Evolutionary conservation across 129 eudicot species (phyloP).

Genomic region (Saussurea involucrata): DNA sequence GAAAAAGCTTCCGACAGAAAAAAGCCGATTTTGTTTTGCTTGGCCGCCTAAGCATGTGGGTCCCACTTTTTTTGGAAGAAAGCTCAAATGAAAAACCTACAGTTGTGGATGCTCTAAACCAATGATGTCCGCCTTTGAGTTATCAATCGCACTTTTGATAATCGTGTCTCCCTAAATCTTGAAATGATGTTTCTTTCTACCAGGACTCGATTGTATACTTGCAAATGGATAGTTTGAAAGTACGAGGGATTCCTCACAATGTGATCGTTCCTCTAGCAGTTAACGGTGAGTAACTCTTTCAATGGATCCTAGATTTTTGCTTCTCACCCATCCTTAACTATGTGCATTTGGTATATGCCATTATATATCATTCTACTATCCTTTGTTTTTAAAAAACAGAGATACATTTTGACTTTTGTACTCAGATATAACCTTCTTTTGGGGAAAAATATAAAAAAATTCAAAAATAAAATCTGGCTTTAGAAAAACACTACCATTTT

Average conservation of each 20-base stretch:
- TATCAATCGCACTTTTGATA: background rate
- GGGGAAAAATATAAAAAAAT: background rate
- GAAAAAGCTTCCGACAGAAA: background rate
- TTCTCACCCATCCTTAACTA: background rate
- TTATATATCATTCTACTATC: background rate
- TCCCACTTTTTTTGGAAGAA: background rate
- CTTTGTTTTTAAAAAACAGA: background rate
- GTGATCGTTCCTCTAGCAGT: conserved; percentile 83
- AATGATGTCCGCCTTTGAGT: background rate
- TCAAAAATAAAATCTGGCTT: background rate
- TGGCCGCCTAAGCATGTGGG: background rate
- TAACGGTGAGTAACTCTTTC: conserved; percentile 64
- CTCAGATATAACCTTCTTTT: background rate
- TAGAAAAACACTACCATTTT: background rate
- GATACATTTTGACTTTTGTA: background rate
- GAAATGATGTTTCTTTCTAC: conserved; percentile 22
- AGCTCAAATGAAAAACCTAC: background rate
- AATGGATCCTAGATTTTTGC: background rate
- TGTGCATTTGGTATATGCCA: background rate
- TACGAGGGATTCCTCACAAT: conserved; percentile 69
- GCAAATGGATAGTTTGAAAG: conserved; percentile 73
- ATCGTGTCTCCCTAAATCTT: background rate
- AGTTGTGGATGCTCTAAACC: background rate
- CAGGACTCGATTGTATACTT: conserved; percentile 62
- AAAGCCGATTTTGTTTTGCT: background rate